Evolutionary conservation across 2,329 filamentous ascomycete genomes (phyloP).

Genomic region (Clonostachys chloroleuca): DNA sequence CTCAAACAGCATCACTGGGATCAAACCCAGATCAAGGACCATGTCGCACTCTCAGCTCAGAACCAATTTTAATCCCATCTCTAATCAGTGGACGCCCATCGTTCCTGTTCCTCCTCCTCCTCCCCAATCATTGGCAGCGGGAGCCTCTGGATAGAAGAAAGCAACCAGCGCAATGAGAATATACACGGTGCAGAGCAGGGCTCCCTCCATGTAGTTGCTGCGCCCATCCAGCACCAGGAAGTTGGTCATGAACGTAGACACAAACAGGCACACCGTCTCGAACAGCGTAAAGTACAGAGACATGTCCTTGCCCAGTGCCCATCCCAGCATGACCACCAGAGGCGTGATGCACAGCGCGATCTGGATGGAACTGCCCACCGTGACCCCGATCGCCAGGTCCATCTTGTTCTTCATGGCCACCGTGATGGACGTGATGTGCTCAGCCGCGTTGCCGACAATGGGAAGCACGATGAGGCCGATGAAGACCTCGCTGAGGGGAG

Average conservation of each 20-base stretch:
- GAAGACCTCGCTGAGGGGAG: conserved; percentile 59
- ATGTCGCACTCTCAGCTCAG: background rate
- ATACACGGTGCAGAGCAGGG: conserved; percentile 61
- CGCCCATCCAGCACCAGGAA: conserved; percentile 82
- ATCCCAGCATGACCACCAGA: conserved; percentile 67
- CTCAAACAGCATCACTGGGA: too few species aligned
- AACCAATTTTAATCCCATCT: background rate
- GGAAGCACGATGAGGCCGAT: conserved; percentile 70
- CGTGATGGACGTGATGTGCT: conserved; percentile 67
- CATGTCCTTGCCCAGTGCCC: conserved; percentile 65
- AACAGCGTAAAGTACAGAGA: conserved; percentile 83
- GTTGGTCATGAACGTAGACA: conserved; percentile 81
- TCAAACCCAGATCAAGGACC: background rate
- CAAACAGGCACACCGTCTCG: conserved; percentile 83
- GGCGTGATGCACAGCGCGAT: conserved; percentile 70
- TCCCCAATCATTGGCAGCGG: conserved; percentile 38
- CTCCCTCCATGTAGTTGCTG: conserved; percentile 83
- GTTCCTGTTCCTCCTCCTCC: background rate
- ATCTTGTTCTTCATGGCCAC: conserved; percentile 74
- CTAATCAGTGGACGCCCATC: background rate
- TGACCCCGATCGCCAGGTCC: conserved; percentile 70
- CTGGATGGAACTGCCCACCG: conserved; percentile 67
- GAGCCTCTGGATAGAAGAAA: conserved; percentile 57
- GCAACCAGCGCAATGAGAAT: conserved; percentile 64
- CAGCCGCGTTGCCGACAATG: conserved; percentile 69